Percentiles rank a stretch among this genome's conserved stretches.
These are phyloP conservation scores for Boletellus sp. DNA, from an alignment of 768 basidiomycete genomes.

Conservation along the genomic window DNA sequence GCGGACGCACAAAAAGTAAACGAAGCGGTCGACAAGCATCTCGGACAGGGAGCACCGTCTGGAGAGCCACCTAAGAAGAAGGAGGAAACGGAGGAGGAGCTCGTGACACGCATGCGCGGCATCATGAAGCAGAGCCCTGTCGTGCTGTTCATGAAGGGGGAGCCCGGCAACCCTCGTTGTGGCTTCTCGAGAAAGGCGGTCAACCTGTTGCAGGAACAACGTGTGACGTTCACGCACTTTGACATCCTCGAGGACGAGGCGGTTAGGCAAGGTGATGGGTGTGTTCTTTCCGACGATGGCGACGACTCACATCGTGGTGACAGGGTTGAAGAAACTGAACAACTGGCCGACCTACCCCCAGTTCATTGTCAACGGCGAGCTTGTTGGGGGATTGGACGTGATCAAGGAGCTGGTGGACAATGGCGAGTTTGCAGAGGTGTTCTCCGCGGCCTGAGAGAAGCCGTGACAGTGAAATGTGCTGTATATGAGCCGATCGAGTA, in stretches of 20 bases:
- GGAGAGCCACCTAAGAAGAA: slow-evolving; percentile 26
- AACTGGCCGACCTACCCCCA: slow-evolving; percentile 92
- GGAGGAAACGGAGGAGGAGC: slow-evolving; percentile 60
- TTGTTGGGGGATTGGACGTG: slow-evolving; percentile 94
- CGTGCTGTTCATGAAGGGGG: slow-evolving; percentile 91
- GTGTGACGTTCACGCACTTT: slow-evolving; percentile 68
- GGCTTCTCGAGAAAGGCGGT: slow-evolving; percentile 82
- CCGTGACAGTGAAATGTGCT: not conserved
- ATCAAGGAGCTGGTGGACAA: slow-evolving; percentile 81
- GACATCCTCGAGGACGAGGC: slow-evolving; percentile 82
- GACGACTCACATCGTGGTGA: slow-evolving; percentile 3
- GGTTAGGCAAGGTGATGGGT: slow-evolving; percentile 67
- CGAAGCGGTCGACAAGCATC: slow-evolving; percentile 56
- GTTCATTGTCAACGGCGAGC: slow-evolving; percentile 82
- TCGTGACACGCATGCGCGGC: slow-evolving; percentile 55
- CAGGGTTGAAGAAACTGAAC: slow-evolving; percentile 72
- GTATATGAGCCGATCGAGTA: slow-evolving; percentile 1
- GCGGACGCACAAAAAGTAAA: slow-evolving; percentile 72
- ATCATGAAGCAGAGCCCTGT: slow-evolving; percentile 80
- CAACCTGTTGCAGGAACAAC: slow-evolving; percentile 57
- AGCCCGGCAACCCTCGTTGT: slow-evolving; percentile 71
- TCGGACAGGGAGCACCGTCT: slow-evolving; percentile 28
- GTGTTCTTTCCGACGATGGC: not conserved
- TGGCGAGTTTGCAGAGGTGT: slow-evolving; percentile 66
- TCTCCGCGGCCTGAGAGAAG: slow-evolving; percentile 5